Base-by-base conservation (phyloP, 495 filamentous ascomycete species). In the Penicillium roqueforti region DNA sequence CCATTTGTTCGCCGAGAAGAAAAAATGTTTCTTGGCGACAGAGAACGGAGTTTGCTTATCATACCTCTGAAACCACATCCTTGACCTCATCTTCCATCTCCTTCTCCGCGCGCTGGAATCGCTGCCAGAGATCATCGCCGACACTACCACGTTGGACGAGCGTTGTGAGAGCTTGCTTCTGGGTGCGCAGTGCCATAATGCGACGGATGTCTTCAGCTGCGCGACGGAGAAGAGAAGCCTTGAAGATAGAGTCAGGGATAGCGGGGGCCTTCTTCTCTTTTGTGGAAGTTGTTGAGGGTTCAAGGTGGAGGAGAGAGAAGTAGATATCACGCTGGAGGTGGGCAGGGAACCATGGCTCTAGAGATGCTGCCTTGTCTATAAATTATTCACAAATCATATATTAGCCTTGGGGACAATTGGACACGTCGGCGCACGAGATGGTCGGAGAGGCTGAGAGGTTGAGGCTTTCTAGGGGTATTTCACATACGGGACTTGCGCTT, bases 61-160 rank as follows among this genome's bases (percentile, higher is more conserved):
- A 50, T 68, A 95, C 91, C 87, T 98, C 93, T 60, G 85, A 80
- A 31, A 97, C 90, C 38, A 97, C 91, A 74, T 98, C 93, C 56
- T 87, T 78, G 31, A 98, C 76, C 71, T 98, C 93, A 54, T 91
- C 92, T 71, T 98, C 91, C 76, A 96, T 95, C 76, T 97, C 93
- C 77, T 92, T 92, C 80, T 98, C 93, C 23, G 92, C 93, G 37
- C 88, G 76, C 61, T 82, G 65, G 68, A 97, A 95, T 36, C 93
- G 79, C 75, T 97, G 93, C 88, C 91, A 97, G 38, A 97, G 69
- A 69, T 98, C 93, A 72, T 98, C 95, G 7, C 95, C 92, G 1
- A 98, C 91, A 68, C 88, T 92, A 1, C 95, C 95, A 40, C 88
- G 78, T 72, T 95, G 89, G 45, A 97, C 70, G 38, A 98, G 75